phyloP scores from a whole-genome alignment of 257 asterid genomes.

The Schizonepeta tenuifolia region DNA sequence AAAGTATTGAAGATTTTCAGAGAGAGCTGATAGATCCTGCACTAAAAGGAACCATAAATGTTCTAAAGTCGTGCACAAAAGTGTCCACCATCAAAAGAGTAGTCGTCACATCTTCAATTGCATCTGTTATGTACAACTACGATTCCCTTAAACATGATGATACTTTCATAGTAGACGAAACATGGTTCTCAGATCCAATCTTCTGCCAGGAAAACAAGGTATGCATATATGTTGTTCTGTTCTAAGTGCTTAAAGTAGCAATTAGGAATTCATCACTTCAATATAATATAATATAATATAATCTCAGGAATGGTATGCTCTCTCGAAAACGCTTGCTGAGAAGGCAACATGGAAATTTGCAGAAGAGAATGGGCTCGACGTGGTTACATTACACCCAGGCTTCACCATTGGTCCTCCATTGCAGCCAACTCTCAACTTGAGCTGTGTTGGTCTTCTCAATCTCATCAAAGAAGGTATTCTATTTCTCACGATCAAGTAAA shows the following conservation, averaged over 20 bases:
- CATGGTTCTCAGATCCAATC: conserved; percentile 63
- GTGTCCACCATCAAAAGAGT: conserved; percentile 58
- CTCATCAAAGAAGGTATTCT: conserved; percentile 47
- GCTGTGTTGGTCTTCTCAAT: conserved; percentile 37
- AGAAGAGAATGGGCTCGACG: conserved; percentile 51
- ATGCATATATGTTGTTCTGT: background rate
- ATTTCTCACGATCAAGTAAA: too few species aligned
- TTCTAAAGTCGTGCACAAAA: conserved; percentile 67
- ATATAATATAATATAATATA: too few species aligned
- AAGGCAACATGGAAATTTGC: conserved; percentile 59
- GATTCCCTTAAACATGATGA: conserved; percentile 37
- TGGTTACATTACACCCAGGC: conserved; percentile 65
- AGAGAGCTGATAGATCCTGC: conserved; percentile 75
- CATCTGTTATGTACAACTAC: conserved; percentile 35
- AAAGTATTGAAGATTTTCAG: conserved; percentile 33
- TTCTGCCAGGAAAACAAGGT: conserved; percentile 63
- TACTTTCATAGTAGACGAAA: conserved; percentile 48
- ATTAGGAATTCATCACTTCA: background rate
- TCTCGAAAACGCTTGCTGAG: conserved; percentile 70
- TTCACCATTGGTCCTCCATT: conserved; percentile 59
- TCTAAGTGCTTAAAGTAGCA: background rate
- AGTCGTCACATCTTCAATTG: conserved; percentile 30
- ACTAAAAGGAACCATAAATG: conserved; percentile 71
- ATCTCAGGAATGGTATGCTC: conserved; percentile 45
- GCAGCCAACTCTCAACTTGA: conserved; percentile 58